A percentile compares a stretch with the other conserved stretches of the same genome.
Conservation (phyloP, 306 rosid species). For the Aeschynomene evenia region DNA sequence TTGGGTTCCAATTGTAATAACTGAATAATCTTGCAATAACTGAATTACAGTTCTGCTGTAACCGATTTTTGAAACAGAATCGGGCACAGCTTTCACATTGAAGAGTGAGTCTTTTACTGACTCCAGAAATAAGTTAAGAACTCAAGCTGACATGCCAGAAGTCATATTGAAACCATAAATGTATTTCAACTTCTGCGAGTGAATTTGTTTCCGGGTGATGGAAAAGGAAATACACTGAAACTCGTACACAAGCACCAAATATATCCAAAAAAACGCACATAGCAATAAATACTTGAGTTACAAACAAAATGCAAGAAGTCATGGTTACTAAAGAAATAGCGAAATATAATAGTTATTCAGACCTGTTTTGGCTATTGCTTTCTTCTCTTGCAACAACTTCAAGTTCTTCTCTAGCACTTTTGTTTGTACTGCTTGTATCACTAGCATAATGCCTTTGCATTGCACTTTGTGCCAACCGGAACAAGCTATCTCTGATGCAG, state of each 20-base stretch:
- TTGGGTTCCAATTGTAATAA: not conserved
- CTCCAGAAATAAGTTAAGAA: not conserved
- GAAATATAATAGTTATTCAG: conserved; percentile 6
- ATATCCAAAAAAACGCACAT: not conserved
- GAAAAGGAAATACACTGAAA: not conserved
- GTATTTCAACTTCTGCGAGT: not conserved
- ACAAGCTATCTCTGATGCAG: conserved; percentile 84
- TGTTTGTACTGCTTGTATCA: conserved; percentile 67
- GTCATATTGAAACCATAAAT: not conserved
- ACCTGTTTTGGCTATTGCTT: conserved; percentile 59
- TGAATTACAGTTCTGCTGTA: not conserved
- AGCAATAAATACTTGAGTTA: conserved; percentile 1
- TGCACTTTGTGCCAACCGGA: conserved; percentile 88
- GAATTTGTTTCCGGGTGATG: not conserved
- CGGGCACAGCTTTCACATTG: not conserved
- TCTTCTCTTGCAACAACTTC: conserved; percentile 53
- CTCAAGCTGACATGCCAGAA: not conserved
- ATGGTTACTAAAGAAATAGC: not conserved
- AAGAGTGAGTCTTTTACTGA: not conserved
- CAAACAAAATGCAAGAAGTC: conserved; percentile 1
- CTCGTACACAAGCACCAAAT: not conserved
- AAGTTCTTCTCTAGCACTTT: conserved; percentile 51
- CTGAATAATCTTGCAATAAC: not conserved
- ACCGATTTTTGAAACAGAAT: not conserved
- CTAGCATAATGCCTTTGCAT: conserved; percentile 58